phyloP scores from a whole-genome alignment of 805 yeast genomes.

The Isabelozyma rhagii region DNA sequence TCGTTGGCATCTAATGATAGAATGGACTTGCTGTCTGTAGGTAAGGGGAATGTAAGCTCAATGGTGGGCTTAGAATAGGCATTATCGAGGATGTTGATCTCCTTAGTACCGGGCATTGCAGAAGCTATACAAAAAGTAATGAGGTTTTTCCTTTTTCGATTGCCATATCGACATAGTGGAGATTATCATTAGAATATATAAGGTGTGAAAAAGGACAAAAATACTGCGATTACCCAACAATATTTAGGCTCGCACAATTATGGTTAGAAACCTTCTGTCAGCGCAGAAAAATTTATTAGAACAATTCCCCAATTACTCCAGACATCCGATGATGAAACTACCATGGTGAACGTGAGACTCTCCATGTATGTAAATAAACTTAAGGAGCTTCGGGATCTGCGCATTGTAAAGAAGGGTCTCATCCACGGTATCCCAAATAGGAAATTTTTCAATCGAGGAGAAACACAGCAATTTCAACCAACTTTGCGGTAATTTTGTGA shows the following conservation, averaged over 20 bases:
- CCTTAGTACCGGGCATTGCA: slow-evolving; percentile 6
- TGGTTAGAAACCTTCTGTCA: not conserved
- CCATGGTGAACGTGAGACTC: too few species aligned
- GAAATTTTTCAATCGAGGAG: not conserved
- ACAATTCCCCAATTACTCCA: not conserved
- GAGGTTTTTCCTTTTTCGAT: too few species aligned
- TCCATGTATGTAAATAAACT: too few species aligned
- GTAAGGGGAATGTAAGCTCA: slow-evolving; percentile 36
- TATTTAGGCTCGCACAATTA: not conserved
- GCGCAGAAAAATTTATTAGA: not conserved
- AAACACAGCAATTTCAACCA: too few species aligned
- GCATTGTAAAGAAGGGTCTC: not conserved
- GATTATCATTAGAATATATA: not conserved
- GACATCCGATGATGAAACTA: not conserved
- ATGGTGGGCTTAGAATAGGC: slow-evolving; percentile 27
- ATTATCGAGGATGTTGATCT: slow-evolving; percentile 37
- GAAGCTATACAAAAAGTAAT: too few species aligned
- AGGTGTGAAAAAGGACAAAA: not conserved
- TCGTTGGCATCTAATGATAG: slow-evolving; percentile 28
- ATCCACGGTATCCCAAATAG: not conserved
- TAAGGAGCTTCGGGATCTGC: too few species aligned
- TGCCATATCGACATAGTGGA: not conserved
- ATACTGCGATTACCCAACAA: not conserved
- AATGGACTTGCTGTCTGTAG: slow-evolving; percentile 30
- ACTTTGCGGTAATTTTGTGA: too few species aligned